Base-by-base conservation (phyloP, 345 rosid genomes). In the Pugionium dolabratum region DNA sequence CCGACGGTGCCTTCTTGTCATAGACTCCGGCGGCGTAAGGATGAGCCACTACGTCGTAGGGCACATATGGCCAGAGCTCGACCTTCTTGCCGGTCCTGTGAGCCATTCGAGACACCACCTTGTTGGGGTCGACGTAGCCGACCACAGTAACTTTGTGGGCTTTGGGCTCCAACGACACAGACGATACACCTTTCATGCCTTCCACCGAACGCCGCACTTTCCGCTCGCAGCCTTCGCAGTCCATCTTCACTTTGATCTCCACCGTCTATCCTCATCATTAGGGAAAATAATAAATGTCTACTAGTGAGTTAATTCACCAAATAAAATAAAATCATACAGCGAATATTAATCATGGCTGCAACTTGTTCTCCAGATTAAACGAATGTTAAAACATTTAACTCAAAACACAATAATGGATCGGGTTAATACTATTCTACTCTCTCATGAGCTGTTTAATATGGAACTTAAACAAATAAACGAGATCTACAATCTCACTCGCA, bases 141-240 rank as follows among this genome's bases (percentile, higher is more conserved):
- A 83, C 83, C 3, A 94, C 99, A 0, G 99, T 94, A 40, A 94
- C 83, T 76, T 94, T 94, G 80, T 60, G 77, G 10, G 93, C 85
- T 66, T 88, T 90, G 3, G 89, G 92, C 25, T 94, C 97, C 37
- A 94, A 84, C 8, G 81, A 78, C 8, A 94, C 97, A 25, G 87
- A 79, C 26, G 80, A 74, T 61, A 90, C 99, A 0, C 99, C 99
- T 67, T 84, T 94, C 97, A 94, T 94, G 26, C 96, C 99, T 60
- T 90, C 97, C 48, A 88, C 79, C 0, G 96, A 78, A 1, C 82
- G 70, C 66, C 81, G 85, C 74, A 94, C 97, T 46, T 87, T 88
- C 27, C 95, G 76, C 78, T 94, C 99, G 70, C 99, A 94, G 35
- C 99, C 99, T 74, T 94, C 96, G 71, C 99, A 94, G 88, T 94